phyloP scores from a whole-genome alignment of 2,329 filamentous ascomycete species.

The Epichloe aotearoae region DNA sequence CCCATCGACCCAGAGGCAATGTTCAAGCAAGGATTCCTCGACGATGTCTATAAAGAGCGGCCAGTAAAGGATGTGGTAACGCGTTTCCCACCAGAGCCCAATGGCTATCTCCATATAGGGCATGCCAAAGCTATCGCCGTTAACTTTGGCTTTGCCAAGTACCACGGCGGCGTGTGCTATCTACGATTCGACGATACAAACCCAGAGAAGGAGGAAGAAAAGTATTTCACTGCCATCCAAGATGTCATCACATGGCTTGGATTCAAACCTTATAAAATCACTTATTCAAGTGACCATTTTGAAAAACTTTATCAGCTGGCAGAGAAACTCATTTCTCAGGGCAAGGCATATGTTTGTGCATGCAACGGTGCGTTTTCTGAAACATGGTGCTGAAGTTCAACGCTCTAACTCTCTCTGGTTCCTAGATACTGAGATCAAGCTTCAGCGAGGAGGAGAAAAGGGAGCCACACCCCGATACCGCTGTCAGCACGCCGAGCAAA shows the following conservation, averaged over 20 bases:
- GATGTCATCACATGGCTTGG: constrained; percentile 81
- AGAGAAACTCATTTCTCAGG: constrained; percentile 62
- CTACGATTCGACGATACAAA: constrained; percentile 83
- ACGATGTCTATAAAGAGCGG: constrained; percentile 56
- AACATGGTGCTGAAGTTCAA: neutral
- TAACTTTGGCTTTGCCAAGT: constrained; percentile 88
- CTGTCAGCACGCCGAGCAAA: constrained; percentile 66
- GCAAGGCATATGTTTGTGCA: constrained; percentile 67
- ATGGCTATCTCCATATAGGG: constrained; percentile 86
- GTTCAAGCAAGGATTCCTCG: constrained; percentile 69
- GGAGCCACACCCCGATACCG: constrained; percentile 58
- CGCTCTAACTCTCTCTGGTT: neutral
- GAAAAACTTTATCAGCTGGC: constrained; percentile 71
- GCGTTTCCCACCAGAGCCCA: constrained; percentile 76
- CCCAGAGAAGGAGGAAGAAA: constrained; percentile 81
- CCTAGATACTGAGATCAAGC: constrained; percentile 63
- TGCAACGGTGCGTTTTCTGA: constrained; percentile 50
- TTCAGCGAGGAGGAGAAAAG: constrained; percentile 68
- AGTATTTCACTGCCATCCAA: constrained; percentile 78
- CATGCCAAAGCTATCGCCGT: constrained; percentile 92
- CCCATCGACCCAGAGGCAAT: constrained; percentile 47
- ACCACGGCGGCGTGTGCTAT: constrained; percentile 50
- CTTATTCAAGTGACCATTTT: constrained; percentile 80
- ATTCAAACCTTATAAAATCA: constrained; percentile 37
- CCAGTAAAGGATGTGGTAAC: constrained; percentile 51